Evolutionary conservation across 2,329 filamentous ascomycete genomes (phyloP), one percentile per base, ranked within the genome.

Genomic region (Setomelanomma holmii): DNA sequence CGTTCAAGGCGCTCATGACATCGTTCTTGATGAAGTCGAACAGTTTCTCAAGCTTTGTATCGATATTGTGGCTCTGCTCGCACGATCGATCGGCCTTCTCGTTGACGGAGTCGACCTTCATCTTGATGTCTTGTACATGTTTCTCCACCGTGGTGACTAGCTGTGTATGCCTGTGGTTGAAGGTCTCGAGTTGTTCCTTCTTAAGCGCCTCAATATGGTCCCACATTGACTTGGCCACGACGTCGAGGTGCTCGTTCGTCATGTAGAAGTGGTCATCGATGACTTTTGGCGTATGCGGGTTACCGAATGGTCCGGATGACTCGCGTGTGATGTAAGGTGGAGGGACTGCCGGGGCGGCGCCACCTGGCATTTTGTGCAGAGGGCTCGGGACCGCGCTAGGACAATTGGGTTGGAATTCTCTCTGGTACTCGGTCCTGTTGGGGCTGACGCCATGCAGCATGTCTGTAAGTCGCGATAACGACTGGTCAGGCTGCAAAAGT

Each of bases 211-310:
- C 54, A 3, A 72, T 49, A 27, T 56, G 45, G 40, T 72, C 69
- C 48, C 64, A 69, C 0, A 63, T 59, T 5, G 61, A 68, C 36
- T 67, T 63, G 30, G 60, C 68, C 1, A 69, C 56, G 5, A 69
- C 62, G 33, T 74, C 72, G 17, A 75, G 65, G 55, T 75, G 73
- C 42, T 69, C 64, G 42, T 74, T 72, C 7, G 64, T 65, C 63
- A 72, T 71, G 53, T 58, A 67, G 58, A 75, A 74, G 48, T 73
- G 70, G n/a, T 68, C 66, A 4, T 64, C 58, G 14, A 64, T 58
- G 6, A 43, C 51, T 42, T 55, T 63, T 17, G 55, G 58, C 30
- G 56, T 49, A 3, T 40, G 45, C 7, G 46, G 50, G 5, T 42
- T 45, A 4, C 45, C 24, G 16, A 49, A 41, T 7, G 51, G 19